Conservation (phyloP, 495 filamentous ascomycete genomes). For the Cercophora scortea region DNA sequence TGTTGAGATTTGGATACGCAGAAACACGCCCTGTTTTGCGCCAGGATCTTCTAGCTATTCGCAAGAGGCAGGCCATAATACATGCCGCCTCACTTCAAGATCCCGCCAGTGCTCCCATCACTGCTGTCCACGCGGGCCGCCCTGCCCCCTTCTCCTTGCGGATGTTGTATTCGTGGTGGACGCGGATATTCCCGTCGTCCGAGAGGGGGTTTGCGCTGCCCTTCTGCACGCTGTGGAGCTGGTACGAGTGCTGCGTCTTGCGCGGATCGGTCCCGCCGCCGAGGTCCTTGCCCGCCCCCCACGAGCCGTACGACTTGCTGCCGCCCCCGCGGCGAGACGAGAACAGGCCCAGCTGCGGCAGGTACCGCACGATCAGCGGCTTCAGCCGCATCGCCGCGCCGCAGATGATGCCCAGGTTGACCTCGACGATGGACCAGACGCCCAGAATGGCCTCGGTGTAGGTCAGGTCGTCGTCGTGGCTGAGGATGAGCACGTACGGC, state of each 20-base stretch:
- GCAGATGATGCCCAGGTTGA: constrained; percentile 30
- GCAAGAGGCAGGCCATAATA: too few species aligned
- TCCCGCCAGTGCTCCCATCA: too few species aligned
- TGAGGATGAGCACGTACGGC: constrained; percentile 11
- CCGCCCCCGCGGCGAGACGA: background rate
- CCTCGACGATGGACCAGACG: constrained; percentile 36
- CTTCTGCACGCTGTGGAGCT: constrained; percentile 15
- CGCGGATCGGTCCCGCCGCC: background rate
- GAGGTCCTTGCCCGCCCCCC: background rate
- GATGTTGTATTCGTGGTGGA: background rate
- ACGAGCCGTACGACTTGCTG: background rate
- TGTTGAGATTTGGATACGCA: too few species aligned
- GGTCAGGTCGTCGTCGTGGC: constrained; percentile 9
- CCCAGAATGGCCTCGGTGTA: constrained; percentile 13
- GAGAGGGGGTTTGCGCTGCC: background rate
- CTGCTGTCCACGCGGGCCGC: too few species aligned
- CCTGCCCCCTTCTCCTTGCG: too few species aligned
- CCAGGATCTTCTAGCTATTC: too few species aligned
- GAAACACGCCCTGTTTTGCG: too few species aligned
- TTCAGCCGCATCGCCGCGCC: constrained; percentile 20
- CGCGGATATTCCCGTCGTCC: background rate
- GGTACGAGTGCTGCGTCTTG: constrained; percentile 7
- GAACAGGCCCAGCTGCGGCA: constrained; percentile 8
- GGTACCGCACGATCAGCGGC: constrained; percentile 8
- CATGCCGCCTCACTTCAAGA: too few species aligned